Base-by-base conservation (phyloP, 2,329 filamentous ascomycete genomes). In the Talaromyces albobiverticillius region DNA sequence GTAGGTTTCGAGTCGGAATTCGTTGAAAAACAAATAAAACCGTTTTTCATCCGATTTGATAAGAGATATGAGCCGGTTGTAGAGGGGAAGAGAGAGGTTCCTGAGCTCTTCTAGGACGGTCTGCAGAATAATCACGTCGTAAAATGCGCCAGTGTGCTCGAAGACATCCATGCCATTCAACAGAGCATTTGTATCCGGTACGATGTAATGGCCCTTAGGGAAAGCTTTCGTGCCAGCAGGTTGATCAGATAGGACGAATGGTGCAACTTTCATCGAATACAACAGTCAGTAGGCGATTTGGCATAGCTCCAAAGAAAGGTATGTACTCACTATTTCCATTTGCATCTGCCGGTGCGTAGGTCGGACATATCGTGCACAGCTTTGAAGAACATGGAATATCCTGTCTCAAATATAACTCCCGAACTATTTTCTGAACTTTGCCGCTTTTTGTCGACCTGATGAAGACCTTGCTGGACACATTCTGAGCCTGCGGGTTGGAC, bases 11-110 rank as follows among this genome's bases (percentile, higher is more conserved):
- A 92, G 79, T 49, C 93, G 84, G 68, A 99, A 99, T 65, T 99
- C 94, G 71, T 99, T 99, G 82, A 97, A 97, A 71, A 99, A 99
- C 50, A 99, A 90, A 67, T 97, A 96, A 70, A 96, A 97, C 52
- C 93, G 85, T 79, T 99, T 99, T 61, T 95, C 91, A 64, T 96
- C 91, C 66, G 93, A 96, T 73, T 93, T 95, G 36, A 92, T 95
- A 59, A 99, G 79, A 20, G 88, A 86, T 61, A 97, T 84, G 47
- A 99, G 79, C 36, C 94, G 89, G 71, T 96, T 96, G 76, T 97
- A 99, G 34, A 99, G 83, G 40, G 94, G 94, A 57, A 97, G 74
- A 11, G 93, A 97, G 62, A 92, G 85, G 70, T 96, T 96, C 68
- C 91, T 89, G 57, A 99, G 82, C 76, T 99, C 94, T 72, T 99